Percentiles rank a stretch among this genome's conserved stretches.
Conservation (phyloP, 2,329 filamentous ascomycete genomes). For the Dothistroma pini region DNA sequence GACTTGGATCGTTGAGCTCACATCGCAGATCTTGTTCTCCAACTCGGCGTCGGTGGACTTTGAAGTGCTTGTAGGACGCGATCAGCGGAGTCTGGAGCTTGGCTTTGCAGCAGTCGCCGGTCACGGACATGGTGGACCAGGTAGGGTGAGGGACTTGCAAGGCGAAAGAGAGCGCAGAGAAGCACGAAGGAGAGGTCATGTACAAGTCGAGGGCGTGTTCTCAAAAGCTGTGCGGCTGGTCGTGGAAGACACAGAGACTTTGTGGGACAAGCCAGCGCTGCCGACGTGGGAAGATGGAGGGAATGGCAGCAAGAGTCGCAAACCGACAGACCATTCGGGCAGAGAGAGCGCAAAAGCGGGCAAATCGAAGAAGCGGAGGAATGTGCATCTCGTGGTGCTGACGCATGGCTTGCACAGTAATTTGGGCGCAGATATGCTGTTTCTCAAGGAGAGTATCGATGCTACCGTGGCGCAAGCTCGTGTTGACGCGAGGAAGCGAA, state of each 20-base stretch:
- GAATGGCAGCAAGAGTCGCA: constrained; percentile 20
- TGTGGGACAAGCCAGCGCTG: constrained; percentile 90
- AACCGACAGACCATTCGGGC: constrained; percentile 22
- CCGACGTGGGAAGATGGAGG: constrained; percentile 56
- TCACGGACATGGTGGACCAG: constrained; percentile 55
- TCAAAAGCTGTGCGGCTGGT: constrained; percentile 73
- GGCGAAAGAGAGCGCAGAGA: constrained; percentile 45
- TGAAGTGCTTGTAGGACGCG: constrained; percentile 79
- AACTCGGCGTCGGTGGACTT: constrained; percentile 81
- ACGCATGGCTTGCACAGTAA: constrained; percentile 97
- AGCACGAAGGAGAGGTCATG: constrained; percentile 58
- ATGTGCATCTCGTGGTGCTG: constrained; percentile 83
- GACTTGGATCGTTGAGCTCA: constrained; percentile 86
- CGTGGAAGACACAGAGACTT: constrained; percentile 79
- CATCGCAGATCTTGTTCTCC: constrained; percentile 93
- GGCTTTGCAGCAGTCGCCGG: constrained; percentile 57
- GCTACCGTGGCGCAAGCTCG: constrained; percentile 71
- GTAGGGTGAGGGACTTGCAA: constrained; percentile 72
- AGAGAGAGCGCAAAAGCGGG: constrained; percentile 15
- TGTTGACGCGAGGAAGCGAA: constrained; percentile 62
- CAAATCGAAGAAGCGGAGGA: constrained; percentile 60
- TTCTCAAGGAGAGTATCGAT: constrained; percentile 95
- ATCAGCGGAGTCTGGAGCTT: constrained; percentile 75
- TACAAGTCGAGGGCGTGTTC: constrained; percentile 72
- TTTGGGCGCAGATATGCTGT: constrained; percentile 92